Evolutionary conservation across 352 stramenopile species (phyloP).

Genomic region (Aphanomyces invadans): DNA sequence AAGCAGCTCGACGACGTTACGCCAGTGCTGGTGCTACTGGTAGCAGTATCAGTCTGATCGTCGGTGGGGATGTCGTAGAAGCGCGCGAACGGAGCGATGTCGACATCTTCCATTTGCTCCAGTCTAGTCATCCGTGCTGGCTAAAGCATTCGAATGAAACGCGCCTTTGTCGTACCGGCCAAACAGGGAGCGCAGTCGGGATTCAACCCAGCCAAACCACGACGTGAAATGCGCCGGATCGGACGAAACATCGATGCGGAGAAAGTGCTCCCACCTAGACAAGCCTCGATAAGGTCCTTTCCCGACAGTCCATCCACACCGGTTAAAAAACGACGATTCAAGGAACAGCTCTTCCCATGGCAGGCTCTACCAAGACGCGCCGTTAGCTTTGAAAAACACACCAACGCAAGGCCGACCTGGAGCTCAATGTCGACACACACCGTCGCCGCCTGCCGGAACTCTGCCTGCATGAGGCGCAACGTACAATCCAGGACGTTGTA

Average conservation of each 20-base stretch:
- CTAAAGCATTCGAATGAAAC: too few species aligned
- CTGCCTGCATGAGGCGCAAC: slow-evolving; percentile 84
- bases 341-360: slow-evolving; percentile 77
- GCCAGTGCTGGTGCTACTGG: slow-evolving; percentile 15
- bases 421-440: slow-evolving; percentile 73
- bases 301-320: too few species aligned
- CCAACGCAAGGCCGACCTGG: slow-evolving; percentile 35
- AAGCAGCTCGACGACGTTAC: slow-evolving; percentile 64
- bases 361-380: slow-evolving; percentile 37
- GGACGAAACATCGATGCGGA: slow-evolving; percentile 68
- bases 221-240: slow-evolving; percentile 44
- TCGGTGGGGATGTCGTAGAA: slow-evolving; percentile 61
- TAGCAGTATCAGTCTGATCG: background rate
- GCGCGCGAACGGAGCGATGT: slow-evolving; percentile 67
- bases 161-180: slow-evolving; percentile 47
- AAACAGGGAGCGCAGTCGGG: slow-evolving; percentile 70
- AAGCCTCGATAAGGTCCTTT: slow-evolving; percentile 15
- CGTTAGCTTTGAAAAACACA: too few species aligned
- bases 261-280: slow-evolving; percentile 65
- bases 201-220: slow-evolving; percentile 87
- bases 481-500: slow-evolving; percentile 95
- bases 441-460: slow-evolving; percentile 66
- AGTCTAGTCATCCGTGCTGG: slow-evolving; percentile 25
- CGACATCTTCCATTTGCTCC: slow-evolving; percentile 48
- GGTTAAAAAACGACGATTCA: slow-evolving; percentile 62